Evolutionary conservation across 1,284 basidiomycete genomes (phyloP).

Genomic region (Anthracocystis setariae): DNA sequence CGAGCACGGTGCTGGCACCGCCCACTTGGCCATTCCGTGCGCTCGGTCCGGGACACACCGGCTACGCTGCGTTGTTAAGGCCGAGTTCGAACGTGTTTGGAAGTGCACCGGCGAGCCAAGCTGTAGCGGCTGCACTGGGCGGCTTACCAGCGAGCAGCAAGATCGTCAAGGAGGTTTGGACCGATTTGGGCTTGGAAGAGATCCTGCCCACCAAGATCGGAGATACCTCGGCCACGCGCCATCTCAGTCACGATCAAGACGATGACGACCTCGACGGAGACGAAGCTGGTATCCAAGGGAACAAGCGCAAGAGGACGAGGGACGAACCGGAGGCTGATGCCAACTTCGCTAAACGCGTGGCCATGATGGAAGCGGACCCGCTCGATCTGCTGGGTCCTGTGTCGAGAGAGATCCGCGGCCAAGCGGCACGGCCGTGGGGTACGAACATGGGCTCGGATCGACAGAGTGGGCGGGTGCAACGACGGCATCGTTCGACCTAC

Average conservation of each 20-base stretch:
- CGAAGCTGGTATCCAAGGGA: not conserved
- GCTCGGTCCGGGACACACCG: conserved; percentile 50
- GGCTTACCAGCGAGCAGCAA: conserved; percentile 28
- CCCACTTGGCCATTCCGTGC: conserved; percentile 54
- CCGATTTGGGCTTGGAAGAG: conserved; percentile 57
- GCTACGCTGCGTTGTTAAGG: conserved; percentile 51
- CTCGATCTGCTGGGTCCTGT: conserved; percentile 37
- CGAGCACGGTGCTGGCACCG: conserved; percentile 32
- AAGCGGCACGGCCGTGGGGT: conserved; percentile 28
- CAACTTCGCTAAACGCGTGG: conserved; percentile 21
- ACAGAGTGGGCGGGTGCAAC: not conserved
- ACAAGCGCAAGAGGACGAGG: conserved; percentile 11
- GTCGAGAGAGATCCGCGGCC: conserved; percentile 42
- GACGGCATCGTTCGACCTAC: conserved; percentile 1
- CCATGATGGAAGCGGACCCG: conserved; percentile 33
- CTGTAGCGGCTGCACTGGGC: conserved; percentile 37
- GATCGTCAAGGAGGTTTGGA: conserved; percentile 49
- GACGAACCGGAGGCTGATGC: conserved; percentile 24
- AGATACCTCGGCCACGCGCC: conserved; percentile 25
- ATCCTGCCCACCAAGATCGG: conserved; percentile 38
- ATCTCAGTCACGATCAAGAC: conserved; percentile 4
- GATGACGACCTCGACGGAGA: conserved; percentile 1
- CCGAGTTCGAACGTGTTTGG: conserved; percentile 39
- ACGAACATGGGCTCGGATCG: conserved; percentile 1
- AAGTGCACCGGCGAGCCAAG: conserved; percentile 36